Percentiles rank a stretch among this genome's conserved stretches.
phyloP scores from a whole-genome alignment of 345 rosid genomes.

The Euphorbia tirucalli region DNA sequence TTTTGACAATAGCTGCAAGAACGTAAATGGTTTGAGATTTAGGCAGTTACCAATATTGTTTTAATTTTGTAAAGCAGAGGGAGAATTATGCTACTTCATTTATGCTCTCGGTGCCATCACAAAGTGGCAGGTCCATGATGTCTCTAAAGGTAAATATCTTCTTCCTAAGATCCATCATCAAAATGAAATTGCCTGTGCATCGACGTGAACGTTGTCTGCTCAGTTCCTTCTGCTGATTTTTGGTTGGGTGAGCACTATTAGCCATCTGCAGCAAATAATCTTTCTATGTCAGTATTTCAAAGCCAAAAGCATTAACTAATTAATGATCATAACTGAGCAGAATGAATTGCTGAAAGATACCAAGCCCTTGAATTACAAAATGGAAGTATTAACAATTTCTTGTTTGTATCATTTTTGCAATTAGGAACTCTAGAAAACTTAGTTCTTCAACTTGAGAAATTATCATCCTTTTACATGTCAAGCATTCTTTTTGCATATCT shows the following conservation, averaged over 20 bases:
- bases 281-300: not conserved
- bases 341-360: not conserved
- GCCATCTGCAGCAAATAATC: constrained; percentile 22
- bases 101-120: constrained; percentile 44
- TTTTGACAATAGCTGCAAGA: constrained; percentile 50
- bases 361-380: not conserved
- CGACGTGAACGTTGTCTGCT: constrained; percentile 33
- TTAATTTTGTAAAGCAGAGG: not conserved
- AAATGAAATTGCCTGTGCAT: constrained; percentile 35
- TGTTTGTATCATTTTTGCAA: not conserved
- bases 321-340: not conserved
- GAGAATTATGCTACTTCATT: constrained; percentile 37
- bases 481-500: too few relatives aligned
- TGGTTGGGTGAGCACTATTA: constrained; percentile 30
- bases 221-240: constrained; percentile 33
- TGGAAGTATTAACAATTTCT: not conserved
- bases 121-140: constrained; percentile 58
- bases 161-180: constrained; percentile 65
- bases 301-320: not conserved
- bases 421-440: too few relatives aligned
- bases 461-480: not conserved
- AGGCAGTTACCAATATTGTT: not conserved
- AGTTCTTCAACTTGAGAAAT: too few relatives aligned
- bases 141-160: constrained; percentile 68
- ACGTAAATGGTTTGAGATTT: constrained; percentile 16